phyloP scores from a whole-genome alignment of 257 asterid species.

The Rhazya stricta region DNA sequence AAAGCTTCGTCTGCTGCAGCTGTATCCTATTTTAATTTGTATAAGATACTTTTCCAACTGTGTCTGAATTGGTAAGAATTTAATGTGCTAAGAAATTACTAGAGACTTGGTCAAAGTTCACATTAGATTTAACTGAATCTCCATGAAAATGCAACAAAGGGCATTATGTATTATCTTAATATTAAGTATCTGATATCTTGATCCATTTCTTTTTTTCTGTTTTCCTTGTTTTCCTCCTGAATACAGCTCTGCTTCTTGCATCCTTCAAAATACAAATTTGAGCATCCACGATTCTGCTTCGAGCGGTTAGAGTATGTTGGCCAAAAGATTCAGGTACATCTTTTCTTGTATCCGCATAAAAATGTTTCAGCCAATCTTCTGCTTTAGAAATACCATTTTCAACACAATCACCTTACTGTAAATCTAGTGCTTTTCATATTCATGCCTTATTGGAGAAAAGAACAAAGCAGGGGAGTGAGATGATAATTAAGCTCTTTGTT shows the following conservation, averaged over 20 bases:
- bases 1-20: not conserved
- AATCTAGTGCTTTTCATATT: not conserved
- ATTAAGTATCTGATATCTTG: not conserved
- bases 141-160: not conserved
- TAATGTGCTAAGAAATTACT: not conserved
- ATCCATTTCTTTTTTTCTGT: constrained; percentile 2
- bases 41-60: not conserved
- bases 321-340: constrained; percentile 85
- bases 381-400: too few species aligned
- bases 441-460: not conserved
- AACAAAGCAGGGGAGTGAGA: not conserved
- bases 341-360: constrained; percentile 7
- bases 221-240: constrained; percentile 11
- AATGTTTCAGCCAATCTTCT: not conserved
- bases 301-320: constrained; percentile 95
- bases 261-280: constrained; percentile 77
- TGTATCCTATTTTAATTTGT: not conserved
- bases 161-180: not conserved
- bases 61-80: not conserved
- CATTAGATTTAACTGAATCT: not conserved
- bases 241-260: constrained; percentile 83
- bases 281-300: constrained; percentile 92
- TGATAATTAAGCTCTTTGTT: not conserved
- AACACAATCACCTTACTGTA: not conserved
- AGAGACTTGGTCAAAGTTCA: not conserved